Percentiles rank a stretch among this genome's conserved stretches.
phyloP scores from a whole-genome alignment of 2,329 filamentous ascomycete species.

The Alternaria gansuensis region DNA sequence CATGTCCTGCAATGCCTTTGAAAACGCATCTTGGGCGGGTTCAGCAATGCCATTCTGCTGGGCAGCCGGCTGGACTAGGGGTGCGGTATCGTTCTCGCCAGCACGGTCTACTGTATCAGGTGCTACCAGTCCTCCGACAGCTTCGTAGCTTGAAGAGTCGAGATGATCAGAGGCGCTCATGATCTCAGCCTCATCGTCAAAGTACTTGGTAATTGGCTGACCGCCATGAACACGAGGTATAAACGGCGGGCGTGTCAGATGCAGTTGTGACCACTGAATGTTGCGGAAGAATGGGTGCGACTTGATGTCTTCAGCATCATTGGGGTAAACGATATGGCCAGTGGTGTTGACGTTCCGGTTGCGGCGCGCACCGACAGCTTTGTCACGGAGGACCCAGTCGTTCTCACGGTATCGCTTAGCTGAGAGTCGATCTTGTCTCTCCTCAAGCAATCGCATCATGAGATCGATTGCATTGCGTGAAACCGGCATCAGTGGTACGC shows the following conservation, averaged over 20 bases:
- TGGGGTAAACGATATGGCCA: conserved; percentile 75
- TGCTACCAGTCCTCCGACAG: neutral
- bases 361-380: conserved; percentile 33
- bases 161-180: conserved; percentile 52
- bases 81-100: conserved; percentile 7
- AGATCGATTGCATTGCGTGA: conserved; percentile 79
- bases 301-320: conserved; percentile 91
- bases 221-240: conserved; percentile 71
- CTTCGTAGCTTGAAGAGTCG: conserved; percentile 48
- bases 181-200: conserved; percentile 81
- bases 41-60: neutral
- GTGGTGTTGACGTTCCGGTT: conserved; percentile 50
- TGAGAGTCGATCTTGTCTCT: conserved; percentile 79
- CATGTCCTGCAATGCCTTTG: conserved; percentile 20
- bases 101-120: neutral
- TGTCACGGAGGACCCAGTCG: conserved; percentile 58
- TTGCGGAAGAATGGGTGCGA: conserved; percentile 83
- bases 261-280: conserved; percentile 79
- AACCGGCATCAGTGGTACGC: conserved; percentile 59
- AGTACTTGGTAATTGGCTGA: conserved; percentile 77
- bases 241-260: conserved; percentile 77
- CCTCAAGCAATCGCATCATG: conserved; percentile 74
- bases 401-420: conserved; percentile 76
- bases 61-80: neutral
- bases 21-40: conserved; percentile 8